These are phyloP conservation scores for Reutealis trisperma DNA, from an alignment of 345 rosid species.

Conservation along the genomic window DNA sequence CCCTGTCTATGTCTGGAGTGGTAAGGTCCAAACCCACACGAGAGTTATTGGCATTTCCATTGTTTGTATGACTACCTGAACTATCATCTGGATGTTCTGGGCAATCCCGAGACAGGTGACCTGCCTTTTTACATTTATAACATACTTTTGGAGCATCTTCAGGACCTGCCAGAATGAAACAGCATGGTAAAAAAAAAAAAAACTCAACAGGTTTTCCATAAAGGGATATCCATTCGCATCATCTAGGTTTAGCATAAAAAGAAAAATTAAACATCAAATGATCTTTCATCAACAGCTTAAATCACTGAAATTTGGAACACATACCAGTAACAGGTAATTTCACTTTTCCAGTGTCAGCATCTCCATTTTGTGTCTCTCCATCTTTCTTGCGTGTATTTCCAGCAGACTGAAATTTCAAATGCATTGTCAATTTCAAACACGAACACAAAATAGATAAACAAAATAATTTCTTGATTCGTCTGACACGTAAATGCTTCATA, in stretches of 20 bases:
- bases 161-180: slow-evolving; percentile 45
- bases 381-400: slow-evolving; percentile 66
- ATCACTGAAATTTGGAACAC: slow-evolving; percentile 12
- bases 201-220: background rate
- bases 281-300: background rate
- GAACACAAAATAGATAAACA: background rate
- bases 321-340: slow-evolving; percentile 50
- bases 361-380: slow-evolving; percentile 43
- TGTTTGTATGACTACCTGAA: slow-evolving; percentile 26
- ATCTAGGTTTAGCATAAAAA: background rate
- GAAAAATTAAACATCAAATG: background rate
- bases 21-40: slow-evolving; percentile 22
- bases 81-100: slow-evolving; percentile 57
- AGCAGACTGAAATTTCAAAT: slow-evolving; percentile 62
- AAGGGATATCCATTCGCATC: background rate
- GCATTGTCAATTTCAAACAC: slow-evolving; percentile 6
- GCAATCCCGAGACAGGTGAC: slow-evolving; percentile 91
- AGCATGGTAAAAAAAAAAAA: background rate
- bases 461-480: background rate
- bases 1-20: slow-evolving; percentile 55
- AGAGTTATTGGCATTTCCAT: slow-evolving; percentile 24
- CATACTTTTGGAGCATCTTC: slow-evolving; percentile 79
- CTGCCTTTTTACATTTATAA: slow-evolving; percentile 81
- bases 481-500: no score
- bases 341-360: slow-evolving; percentile 31